Conservation (phyloP, 495 filamentous ascomycete species). For the Viridothelium virens region DNA sequence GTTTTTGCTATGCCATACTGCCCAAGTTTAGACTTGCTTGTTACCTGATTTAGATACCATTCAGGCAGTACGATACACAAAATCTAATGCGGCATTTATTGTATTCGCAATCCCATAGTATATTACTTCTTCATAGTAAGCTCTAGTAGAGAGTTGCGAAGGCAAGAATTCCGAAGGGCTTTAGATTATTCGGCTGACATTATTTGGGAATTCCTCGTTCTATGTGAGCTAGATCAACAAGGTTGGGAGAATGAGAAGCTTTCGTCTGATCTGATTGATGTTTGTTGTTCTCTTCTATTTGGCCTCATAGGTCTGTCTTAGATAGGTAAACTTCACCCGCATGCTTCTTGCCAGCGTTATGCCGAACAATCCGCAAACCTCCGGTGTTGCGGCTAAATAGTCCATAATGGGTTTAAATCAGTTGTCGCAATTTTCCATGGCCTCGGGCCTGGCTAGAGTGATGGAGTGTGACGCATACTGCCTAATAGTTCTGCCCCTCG, state of each 20-base stretch:
- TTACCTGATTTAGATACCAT: neutral
- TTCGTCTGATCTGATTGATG: neutral
- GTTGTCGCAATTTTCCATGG: neutral
- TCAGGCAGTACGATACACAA: neutral
- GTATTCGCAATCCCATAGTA: neutral
- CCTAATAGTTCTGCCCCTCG: neutral
- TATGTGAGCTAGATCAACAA: neutral
- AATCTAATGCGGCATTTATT: neutral
- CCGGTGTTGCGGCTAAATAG: too few relatives aligned
- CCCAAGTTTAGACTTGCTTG: neutral
- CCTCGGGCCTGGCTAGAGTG: neutral
- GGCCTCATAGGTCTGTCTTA: too few relatives aligned
- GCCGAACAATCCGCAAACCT: too few relatives aligned
- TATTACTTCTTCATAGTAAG: neutral
- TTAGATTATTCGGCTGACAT: too few relatives aligned
- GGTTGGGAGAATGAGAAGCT: neutral
- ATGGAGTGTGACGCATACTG: neutral
- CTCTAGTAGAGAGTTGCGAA: too few relatives aligned
- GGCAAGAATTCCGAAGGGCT: too few relatives aligned
- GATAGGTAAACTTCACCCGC: too few relatives aligned
- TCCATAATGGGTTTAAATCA: too few relatives aligned
- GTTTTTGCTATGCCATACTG: neutral
- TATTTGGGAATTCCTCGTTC: too few relatives aligned
- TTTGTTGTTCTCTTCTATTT: too few relatives aligned
- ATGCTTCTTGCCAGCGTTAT: too few relatives aligned